phyloP scores from a whole-genome alignment of 345 rosid genomes.

The Citrus trifoliata region DNA sequence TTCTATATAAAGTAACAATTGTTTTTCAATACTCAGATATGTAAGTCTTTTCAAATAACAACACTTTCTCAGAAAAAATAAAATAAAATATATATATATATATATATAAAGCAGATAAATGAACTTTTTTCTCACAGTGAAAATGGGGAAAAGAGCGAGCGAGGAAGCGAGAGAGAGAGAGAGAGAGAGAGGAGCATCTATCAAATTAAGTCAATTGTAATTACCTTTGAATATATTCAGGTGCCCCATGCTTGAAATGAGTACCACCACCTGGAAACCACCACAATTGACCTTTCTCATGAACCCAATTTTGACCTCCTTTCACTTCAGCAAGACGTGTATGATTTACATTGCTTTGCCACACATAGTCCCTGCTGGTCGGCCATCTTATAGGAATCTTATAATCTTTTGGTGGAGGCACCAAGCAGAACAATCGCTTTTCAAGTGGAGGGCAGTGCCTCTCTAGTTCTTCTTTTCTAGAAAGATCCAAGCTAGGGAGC shows the following conservation, averaged over 20 bases:
- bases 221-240: constrained; percentile 88
- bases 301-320: constrained; percentile 99
- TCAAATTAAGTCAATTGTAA: neutral
- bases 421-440: constrained; percentile 78
- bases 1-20: neutral
- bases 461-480: constrained; percentile 81
- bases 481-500: constrained; percentile 54
- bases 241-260: constrained; percentile 92
- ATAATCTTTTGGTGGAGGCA: constrained; percentile 87
- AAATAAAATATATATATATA: no score
- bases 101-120: no score
- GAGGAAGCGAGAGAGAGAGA: neutral
- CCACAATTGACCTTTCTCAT: constrained; percentile 67
- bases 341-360: constrained; percentile 96
- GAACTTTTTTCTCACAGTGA: neutral
- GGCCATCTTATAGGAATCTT: constrained; percentile 92
- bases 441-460: constrained; percentile 85
- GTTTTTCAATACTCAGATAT: neutral
- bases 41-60: neutral
- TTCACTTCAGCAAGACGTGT: constrained; percentile 80
- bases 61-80: neutral
- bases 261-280: constrained; percentile 99
- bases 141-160: neutral
- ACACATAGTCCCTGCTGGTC: constrained; percentile 74
- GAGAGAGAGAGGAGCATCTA: neutral